Conservation (phyloP, 225 moss, liverwort and hornwort genomes). For the Thuidium tamariscinum region DNA sequence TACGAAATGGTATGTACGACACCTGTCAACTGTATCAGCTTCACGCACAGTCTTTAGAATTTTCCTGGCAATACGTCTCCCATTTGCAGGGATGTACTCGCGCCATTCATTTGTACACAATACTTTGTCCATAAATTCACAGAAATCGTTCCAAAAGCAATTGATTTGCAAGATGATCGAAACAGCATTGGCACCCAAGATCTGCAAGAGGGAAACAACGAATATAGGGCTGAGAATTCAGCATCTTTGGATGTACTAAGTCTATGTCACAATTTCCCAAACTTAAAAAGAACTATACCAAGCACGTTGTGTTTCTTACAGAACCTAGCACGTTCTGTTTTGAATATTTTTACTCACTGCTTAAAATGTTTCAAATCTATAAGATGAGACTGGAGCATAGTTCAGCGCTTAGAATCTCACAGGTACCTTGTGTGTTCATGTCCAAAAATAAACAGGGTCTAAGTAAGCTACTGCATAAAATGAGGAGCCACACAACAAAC, state of each 20-base stretch:
- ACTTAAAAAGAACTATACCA: not conserved
- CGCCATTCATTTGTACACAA: conserved; percentile 36
- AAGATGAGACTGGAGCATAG: not conserved
- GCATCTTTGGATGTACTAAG: not conserved
- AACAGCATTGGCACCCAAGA: conserved; percentile 35
- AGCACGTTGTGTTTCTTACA: not conserved
- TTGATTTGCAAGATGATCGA: conserved; percentile 42
- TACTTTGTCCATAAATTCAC: conserved; percentile 50
- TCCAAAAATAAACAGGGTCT: not conserved
- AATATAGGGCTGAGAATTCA: not conserved
- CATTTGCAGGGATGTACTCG: conserved; percentile 25
- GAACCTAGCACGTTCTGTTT: not conserved
- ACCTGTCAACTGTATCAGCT: conserved; percentile 23
- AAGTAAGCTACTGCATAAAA: not conserved
- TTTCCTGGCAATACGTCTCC: conserved; percentile 17
- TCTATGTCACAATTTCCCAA: not conserved
- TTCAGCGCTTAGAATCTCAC: not conserved
- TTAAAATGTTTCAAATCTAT: not conserved
- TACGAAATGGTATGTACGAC: not conserved
- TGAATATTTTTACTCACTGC: not conserved
- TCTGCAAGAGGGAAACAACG: conserved; percentile 21
- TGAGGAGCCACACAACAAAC: not conserved
- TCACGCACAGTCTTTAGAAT: not conserved
- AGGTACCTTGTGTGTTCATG: not conserved
- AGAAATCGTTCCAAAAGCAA: conserved; percentile 39